Percentiles rank a stretch among this genome's conserved stretches.
Conservation (phyloP, 495 filamentous ascomycete species). For the Daldinia vernicosa region DNA sequence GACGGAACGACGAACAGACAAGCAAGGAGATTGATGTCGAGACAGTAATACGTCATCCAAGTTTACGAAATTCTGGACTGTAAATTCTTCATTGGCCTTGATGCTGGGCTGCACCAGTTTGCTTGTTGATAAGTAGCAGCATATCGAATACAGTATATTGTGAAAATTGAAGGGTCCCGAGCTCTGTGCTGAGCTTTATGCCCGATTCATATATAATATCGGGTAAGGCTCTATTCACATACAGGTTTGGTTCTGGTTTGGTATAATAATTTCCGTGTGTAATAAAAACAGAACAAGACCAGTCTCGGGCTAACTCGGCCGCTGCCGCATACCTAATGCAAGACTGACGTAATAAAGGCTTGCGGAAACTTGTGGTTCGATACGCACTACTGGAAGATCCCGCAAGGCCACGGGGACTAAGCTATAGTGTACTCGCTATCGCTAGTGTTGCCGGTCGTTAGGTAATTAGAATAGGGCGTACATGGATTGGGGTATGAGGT, state of each 20-base stretch:
- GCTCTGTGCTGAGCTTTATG: no score
- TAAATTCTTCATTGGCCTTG: not conserved
- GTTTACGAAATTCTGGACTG: not conserved
- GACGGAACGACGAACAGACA: conserved; percentile 13
- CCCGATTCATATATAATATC: no score
- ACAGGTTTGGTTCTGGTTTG: no score
- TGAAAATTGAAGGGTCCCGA: not conserved
- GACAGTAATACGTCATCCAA: conserved; percentile 27
- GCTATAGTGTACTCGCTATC: not conserved
- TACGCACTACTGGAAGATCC: not conserved
- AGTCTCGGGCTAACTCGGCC: no score
- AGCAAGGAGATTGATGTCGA: conserved; percentile 26
- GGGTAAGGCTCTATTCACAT: no score
- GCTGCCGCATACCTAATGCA: no score
- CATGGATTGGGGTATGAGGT: not conserved
- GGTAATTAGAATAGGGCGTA: not conserved
- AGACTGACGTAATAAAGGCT: no score
- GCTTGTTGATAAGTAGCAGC: not conserved
- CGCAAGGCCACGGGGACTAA: not conserved
- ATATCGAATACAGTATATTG: not conserved
- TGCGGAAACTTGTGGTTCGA: not conserved
- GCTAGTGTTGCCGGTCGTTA: not conserved
- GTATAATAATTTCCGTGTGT: no score
- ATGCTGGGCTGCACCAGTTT: not conserved
- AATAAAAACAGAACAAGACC: no score